Evolutionary conservation across 768 basidiomycete species (phyloP).

Genomic region (Tylopilus rubrobrunneus): DNA sequence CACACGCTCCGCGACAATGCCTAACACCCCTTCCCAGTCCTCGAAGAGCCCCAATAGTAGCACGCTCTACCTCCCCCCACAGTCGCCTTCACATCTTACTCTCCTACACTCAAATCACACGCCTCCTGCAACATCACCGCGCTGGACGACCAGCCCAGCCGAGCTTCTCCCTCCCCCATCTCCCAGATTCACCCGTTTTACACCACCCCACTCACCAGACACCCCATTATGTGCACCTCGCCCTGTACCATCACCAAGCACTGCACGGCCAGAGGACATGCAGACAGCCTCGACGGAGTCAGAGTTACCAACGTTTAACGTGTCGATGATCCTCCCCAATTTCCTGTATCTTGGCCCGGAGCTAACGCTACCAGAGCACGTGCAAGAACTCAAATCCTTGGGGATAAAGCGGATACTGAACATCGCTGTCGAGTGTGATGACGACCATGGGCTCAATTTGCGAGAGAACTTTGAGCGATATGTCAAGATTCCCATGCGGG

Average conservation of each 20-base stretch:
- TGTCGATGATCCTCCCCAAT: slow-evolving; percentile 87
- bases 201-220: slow-evolving; percentile 37
- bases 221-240: slow-evolving; percentile 32
- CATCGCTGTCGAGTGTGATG: slow-evolving; percentile 86
- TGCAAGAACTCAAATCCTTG: slow-evolving; percentile 63
- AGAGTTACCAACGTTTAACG: slow-evolving; percentile 65
- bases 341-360: slow-evolving; percentile 94
- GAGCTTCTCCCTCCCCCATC: slow-evolving; percentile 40
- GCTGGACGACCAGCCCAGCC: slow-evolving; percentile 32
- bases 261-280: slow-evolving; percentile 53
- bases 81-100: slow-evolving; percentile 59
- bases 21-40: slow-evolving; percentile 35
- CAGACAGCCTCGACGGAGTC: slow-evolving; percentile 32
- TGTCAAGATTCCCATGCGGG: slow-evolving; percentile 85
- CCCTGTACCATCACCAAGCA: slow-evolving; percentile 48
- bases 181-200: slow-evolving; percentile 22
- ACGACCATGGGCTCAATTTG: slow-evolving; percentile 70
- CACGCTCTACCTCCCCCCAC: slow-evolving; percentile 26
- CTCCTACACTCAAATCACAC: slow-evolving; percentile 58
- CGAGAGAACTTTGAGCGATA: slow-evolving; percentile 78
- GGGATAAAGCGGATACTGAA: slow-evolving; percentile 90
- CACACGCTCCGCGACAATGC: slow-evolving; percentile 56
- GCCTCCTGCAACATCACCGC: slow-evolving; percentile 47
- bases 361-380: slow-evolving; percentile 68
- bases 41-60: slow-evolving; percentile 18